Evolutionary conservation across 768 basidiomycete genomes (phyloP), one percentile per base, ranked within the genome.

Genomic region (Lentinula sp.): DNA sequence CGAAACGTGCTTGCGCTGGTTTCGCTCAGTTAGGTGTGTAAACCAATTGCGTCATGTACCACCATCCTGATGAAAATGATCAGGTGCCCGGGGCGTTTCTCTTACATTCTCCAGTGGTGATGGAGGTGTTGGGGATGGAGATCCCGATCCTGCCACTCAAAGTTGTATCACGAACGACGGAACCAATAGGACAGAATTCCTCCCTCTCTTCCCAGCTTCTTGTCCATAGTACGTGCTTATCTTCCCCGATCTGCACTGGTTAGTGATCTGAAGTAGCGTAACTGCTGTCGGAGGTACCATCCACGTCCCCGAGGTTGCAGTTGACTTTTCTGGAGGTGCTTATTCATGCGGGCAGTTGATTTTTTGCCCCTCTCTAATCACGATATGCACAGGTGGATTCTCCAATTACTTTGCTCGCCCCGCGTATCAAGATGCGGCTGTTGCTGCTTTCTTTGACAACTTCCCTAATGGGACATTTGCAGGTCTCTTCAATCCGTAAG

Each of bases 101-200:
- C 46, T 91, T 15, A 67, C 84, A 42, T 88, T 88, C 71, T 77
- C 83, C 11, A 86, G 85, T 21, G 88, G 88, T 16, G 88, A 91
- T 62, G 68, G 67, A 13, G 89, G 89, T 16, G 89, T 89, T 16
- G 89, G 89, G 2, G 88, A 86, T 66, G 78, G 81, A 31, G 65
- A 85, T 64, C 52, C 79, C 1, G 61, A 87, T 66, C 84, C 84
- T 16, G 71, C 73, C 0, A 82, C 76, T 8, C 80, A 84, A 54
- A 31, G 68, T 43, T 91, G 89, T 66, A 69, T 76, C 60, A 78
- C 84, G 1, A 89, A 89, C 65, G 78, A 85, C 63, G 86, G 84
- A 4, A 68, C 63, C 16, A 87, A 86, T 64, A 67, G 53, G 16
- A 83, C 81, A 5, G 65, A 70, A 43, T 91, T 91, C 73, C 63